These are phyloP conservation scores for Russula sp. DNA, from an alignment of 768 basidiomycete genomes.

Conservation along the genomic window DNA sequence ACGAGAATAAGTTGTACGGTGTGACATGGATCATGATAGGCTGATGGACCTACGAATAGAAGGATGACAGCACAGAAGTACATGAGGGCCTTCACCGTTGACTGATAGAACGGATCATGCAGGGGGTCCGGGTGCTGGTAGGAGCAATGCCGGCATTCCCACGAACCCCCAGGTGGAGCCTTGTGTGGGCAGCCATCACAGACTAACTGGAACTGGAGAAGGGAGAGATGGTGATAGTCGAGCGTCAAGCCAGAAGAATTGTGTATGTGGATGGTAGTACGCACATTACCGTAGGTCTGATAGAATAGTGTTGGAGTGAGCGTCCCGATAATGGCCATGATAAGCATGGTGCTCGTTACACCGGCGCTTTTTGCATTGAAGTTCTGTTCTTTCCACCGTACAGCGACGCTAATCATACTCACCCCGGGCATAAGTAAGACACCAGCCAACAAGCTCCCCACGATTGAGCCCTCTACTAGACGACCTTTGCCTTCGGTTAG, in stretches of 20 bases:
- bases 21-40: background rate
- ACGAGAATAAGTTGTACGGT: conserved; percentile 6
- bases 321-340: conserved; percentile 98
- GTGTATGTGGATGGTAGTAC: conserved; percentile 28
- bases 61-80: conserved; percentile 91
- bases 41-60: conserved; percentile 59
- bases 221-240: background rate
- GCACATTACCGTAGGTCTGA: conserved; percentile 93
- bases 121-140: conserved; percentile 93
- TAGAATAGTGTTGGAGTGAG: conserved; percentile 95
- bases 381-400: conserved; percentile 88
- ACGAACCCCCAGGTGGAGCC: conserved; percentile 36
- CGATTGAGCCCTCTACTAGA: conserved; percentile 94
- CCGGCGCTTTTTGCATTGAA: conserved; percentile 99
- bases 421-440: conserved; percentile 95
- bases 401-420: conserved; percentile 89
- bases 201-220: conserved; percentile 70
- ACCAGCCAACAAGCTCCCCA: conserved; percentile 91
- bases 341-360: conserved; percentile 98
- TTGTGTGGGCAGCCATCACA: conserved; percentile 69
- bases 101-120: conserved; percentile 92
- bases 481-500: conserved; percentile 86
- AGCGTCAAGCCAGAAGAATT: conserved; percentile 9
- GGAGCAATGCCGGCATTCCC: conserved; percentile 89
- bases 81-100: conserved; percentile 91